Percentiles rank a stretch among this genome's conserved stretches.
Evolutionary conservation across 345 rosid species (phyloP).

Genomic region (Mercurialis annua): DNA sequence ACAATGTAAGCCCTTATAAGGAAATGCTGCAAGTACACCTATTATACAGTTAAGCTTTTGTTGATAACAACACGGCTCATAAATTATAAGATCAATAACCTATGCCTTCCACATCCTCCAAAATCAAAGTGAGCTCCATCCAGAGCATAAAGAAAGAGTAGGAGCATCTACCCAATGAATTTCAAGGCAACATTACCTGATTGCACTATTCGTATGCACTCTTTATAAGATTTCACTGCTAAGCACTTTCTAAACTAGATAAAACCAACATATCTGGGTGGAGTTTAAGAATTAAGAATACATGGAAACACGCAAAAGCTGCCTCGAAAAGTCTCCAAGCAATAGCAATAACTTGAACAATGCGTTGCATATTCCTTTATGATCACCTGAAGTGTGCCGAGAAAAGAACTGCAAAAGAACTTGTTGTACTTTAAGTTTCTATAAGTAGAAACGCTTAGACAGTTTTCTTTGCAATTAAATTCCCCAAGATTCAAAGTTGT

Average conservation of each 20-base stretch:
- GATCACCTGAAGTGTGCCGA: neutral
- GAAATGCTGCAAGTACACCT: neutral
- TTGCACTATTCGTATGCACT: constrained; percentile 3
- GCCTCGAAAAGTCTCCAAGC: neutral
- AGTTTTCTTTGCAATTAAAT: neutral
- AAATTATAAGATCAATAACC: neutral
- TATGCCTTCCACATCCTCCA: constrained; percentile 7
- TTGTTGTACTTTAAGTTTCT: neutral
- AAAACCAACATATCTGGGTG: neutral
- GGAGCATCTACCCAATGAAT: neutral
- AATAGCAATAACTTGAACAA: neutral
- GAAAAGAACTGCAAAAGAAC: neutral
- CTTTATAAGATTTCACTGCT: neutral
- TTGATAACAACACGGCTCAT: neutral
- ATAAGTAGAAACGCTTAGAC: too few relatives aligned
- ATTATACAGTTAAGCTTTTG: neutral
- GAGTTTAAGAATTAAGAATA: neutral
- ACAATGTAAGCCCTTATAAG: neutral
- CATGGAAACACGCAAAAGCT: constrained; percentile 1
- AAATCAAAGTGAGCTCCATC: neutral
- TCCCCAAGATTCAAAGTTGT: neutral
- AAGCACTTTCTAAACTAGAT: neutral
- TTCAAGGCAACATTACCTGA: neutral
- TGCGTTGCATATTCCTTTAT: neutral
- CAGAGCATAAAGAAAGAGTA: neutral